Evolutionary conservation across 352 stramenopile species (phyloP), one percentile per base, ranked within the genome.

Genomic region (Globisporangium parvum): DNA sequence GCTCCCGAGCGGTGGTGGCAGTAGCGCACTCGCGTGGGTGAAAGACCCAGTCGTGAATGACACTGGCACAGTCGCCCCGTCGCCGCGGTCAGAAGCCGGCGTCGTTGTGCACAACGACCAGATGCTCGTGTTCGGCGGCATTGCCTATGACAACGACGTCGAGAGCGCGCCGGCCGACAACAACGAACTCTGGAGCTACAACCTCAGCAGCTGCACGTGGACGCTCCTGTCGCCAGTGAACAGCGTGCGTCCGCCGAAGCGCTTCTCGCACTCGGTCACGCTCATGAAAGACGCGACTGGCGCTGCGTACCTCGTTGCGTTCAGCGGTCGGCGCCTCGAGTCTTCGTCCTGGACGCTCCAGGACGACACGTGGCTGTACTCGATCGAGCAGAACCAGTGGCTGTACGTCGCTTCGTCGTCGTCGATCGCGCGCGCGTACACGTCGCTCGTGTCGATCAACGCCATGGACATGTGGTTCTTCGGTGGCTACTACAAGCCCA

Each of bases 121-220:
- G 47, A 63, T 90, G 26, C 73, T 76, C 59, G 63, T 90, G n/a
- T 90, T 85, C 50, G 80, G 80, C 10, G 80, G 80, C 8, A 90
- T 90, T 42, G 62, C 72, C 3, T 90, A 90, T 55, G 77, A 88
- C 28, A 67, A 73, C 20, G 55, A 58, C 26, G 63, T 55, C n/a
- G 57, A 66, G 31, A 55, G 67, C 2, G 20, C 69, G 1, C 75
- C 79, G 5, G 33, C 55, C 5, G 64, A 90, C 62, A 80, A 71
- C 53, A 77, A 76, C 41, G 77, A 90, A 48, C 59, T 90, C 20
- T 90, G 80, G 80, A 64, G 58, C 51, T 90, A 88, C 49, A 62
- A 87, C 50, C 59, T 90, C 5, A 58, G 41, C 42, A 67, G 49
- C 2, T 70, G 61, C 44, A 59, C 39, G 3, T 90, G 80, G 80